Conservation (phyloP, 352 stramenopile genomes). For the Pythium dissotocum region DNA sequence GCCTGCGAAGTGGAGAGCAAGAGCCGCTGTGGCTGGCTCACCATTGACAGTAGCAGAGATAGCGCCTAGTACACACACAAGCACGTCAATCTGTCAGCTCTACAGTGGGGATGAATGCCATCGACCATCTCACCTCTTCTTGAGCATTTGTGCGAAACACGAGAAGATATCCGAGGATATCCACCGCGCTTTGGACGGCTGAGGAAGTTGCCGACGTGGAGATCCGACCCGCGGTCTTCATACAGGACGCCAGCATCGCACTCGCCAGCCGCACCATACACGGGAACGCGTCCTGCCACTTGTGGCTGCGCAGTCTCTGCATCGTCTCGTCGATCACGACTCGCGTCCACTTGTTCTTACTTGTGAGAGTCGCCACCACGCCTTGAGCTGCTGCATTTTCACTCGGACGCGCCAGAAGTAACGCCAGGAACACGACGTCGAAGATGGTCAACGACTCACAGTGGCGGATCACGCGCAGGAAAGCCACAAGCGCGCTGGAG, state of each 20-base stretch:
- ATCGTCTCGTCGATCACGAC: conserved; percentile 25
- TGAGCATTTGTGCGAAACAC: conserved; percentile 22
- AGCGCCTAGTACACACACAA: conserved; percentile 42
- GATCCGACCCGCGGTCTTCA: conserved; percentile 11
- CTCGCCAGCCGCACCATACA: conserved; percentile 20
- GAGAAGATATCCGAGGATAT: conserved; percentile 25
- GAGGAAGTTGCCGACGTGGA: neutral
- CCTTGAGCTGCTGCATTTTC: conserved; percentile 45
- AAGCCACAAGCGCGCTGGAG: conserved; percentile 46
- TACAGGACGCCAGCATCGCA: conserved; percentile 22
- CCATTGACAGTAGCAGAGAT: conserved; percentile 64
- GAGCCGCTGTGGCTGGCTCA: conserved; percentile 64
- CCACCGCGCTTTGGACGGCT: conserved; percentile 17
- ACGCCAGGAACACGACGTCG: conserved; percentile 61
- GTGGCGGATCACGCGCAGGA: conserved; percentile 49
- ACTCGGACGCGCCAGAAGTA: conserved; percentile 56
- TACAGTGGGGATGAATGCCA: neutral
- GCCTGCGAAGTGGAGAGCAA: conserved; percentile 26
- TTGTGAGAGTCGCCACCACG: conserved; percentile 6
- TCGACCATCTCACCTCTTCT: conserved; percentile 51
- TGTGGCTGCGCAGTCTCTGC: conserved; percentile 14
- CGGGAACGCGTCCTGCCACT: conserved; percentile 23
- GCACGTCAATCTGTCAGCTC: neutral
- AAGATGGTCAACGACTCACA: conserved; percentile 51
- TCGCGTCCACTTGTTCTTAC: conserved; percentile 11